These are phyloP conservation scores for Herpetospermum pedunculosum DNA, from an alignment of 306 rosid genomes.

Conservation along the genomic window DNA sequence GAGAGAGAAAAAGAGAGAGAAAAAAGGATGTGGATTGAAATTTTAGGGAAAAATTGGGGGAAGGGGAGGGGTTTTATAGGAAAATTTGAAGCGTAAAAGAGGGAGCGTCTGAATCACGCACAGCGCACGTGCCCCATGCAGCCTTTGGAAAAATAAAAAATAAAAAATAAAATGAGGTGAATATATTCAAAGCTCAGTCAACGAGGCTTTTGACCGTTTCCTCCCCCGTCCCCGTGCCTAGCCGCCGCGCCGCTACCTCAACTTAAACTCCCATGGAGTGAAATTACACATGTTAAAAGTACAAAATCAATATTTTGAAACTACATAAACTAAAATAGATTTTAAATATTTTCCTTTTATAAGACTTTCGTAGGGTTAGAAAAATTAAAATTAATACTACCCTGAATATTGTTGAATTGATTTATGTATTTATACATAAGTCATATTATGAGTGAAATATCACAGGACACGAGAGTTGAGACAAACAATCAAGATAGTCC, in stretches of 20 bases:
- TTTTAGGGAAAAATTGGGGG: neutral
- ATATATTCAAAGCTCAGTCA: conserved; percentile 30
- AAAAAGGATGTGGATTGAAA: neutral
- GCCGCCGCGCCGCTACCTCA: conserved; percentile 24
- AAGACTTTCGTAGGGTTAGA: no score
- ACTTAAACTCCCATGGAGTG: no score
- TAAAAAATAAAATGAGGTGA: neutral
- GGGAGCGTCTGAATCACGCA: conserved; percentile 11
- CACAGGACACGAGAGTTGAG: no score
- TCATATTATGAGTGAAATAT: no score
- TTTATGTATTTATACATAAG: no score
- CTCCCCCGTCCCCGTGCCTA: neutral
- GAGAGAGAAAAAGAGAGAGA: neutral
- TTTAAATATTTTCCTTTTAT: no score
- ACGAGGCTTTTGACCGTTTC: conserved; percentile 40
- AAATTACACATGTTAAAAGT: no score
- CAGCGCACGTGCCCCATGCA: conserved; percentile 22
- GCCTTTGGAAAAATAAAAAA: neutral
- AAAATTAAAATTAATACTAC: no score
- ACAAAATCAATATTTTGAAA: no score
- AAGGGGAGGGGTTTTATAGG: neutral
- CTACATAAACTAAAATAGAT: no score
- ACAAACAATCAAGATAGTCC: no score
- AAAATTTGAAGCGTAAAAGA: neutral
- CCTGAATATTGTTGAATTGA: no score